Percentiles rank a stretch among this genome's conserved stretches.
Evolutionary conservation across 768 basidiomycete genomes (phyloP).

Genomic region (Tubosaeta sp.): DNA sequence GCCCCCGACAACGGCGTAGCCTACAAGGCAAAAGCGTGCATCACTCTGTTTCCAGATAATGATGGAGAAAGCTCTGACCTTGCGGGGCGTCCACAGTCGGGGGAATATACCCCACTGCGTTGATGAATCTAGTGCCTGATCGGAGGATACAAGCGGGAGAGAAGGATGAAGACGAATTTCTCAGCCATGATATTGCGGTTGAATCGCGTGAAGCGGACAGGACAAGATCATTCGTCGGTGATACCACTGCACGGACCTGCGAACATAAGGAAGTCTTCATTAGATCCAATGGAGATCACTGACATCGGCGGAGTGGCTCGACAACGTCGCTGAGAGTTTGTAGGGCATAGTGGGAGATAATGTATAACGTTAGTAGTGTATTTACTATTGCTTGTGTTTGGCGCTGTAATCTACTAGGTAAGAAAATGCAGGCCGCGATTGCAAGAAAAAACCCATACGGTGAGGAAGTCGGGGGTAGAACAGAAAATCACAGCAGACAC

Average conservation of each 20-base stretch:
- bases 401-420: too few species aligned
- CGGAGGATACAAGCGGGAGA: slow-evolving; percentile 48
- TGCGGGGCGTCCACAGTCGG: slow-evolving; percentile 65
- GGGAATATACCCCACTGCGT: slow-evolving; percentile 74
- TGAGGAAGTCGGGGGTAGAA: too few species aligned
- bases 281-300: slow-evolving; percentile 21
- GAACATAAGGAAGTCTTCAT: slow-evolving; percentile 14
- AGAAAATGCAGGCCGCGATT: too few species aligned
- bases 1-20: slow-evolving; percentile 82
- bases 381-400: neutral
- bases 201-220: slow-evolving; percentile 91
- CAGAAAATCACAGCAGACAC: neutral
- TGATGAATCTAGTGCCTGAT: slow-evolving; percentile 73
- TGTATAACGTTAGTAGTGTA: neutral
- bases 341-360: slow-evolving; percentile 49
- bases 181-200: slow-evolving; percentile 83
- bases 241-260: slow-evolving; percentile 79
- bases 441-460: too few species aligned
- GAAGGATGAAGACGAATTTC: slow-evolving; percentile 49
- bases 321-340: slow-evolving; percentile 71
- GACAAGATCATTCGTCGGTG: slow-evolving; percentile 72
- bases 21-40: slow-evolving; percentile 36
- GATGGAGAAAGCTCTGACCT: slow-evolving; percentile 42
- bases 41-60: neutral
- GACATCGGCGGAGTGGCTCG: slow-evolving; percentile 72